Evolutionary conservation across 441 rosid species (phyloP), one percentile per base, ranked within the genome.

Genomic region (Adansonia rubrostipa): DNA sequence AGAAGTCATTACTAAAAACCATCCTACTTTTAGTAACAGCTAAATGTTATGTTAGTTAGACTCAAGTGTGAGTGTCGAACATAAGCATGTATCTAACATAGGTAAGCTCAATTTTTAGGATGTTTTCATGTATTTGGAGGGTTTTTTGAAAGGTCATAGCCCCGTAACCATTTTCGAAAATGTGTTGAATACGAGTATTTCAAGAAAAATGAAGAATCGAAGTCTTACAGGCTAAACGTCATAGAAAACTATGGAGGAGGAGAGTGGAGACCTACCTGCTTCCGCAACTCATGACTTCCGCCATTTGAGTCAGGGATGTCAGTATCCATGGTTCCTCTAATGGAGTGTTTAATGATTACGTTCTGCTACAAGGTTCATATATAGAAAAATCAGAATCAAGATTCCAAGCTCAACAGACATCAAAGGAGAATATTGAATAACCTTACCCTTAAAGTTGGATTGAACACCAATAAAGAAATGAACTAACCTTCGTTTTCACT

Each of bases 401-500:
- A 42, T 5, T 2, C 1, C 50, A 24, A 67, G 44, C 10, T 14
- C 24, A 68, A 47, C 6, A 51, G 51, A 68, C 14, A 78, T 33
- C n/a, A 50, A 42, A 66, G 24, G 14, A 48, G 48, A 64, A 47
- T 13, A 33, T 36, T 15, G 28, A 76, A 76, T 17, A 15, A 22
- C 13, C 10, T 70, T 47, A 53, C n/a, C 24, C 64, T 60, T 76
- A 0, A 68, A 42, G 44, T 15, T 17, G n/a, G 13, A 72, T 56
- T 24, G 24, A 74, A 19, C 15, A 36, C 47, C 22, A n/a, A 28
- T 28, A 28, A 28, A 28, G 2, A 28, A 28, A 28, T 28, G 36
- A 28, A 28, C 36, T 28, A 28, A 92, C 98, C 93, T 88, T 90
- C 62, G 83, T 71, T 82, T 88, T 93, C 84, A 93, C 77, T 72